Conservation (phyloP, 805 yeast genomes). For the Diddensiella transvaalensis region DNA sequence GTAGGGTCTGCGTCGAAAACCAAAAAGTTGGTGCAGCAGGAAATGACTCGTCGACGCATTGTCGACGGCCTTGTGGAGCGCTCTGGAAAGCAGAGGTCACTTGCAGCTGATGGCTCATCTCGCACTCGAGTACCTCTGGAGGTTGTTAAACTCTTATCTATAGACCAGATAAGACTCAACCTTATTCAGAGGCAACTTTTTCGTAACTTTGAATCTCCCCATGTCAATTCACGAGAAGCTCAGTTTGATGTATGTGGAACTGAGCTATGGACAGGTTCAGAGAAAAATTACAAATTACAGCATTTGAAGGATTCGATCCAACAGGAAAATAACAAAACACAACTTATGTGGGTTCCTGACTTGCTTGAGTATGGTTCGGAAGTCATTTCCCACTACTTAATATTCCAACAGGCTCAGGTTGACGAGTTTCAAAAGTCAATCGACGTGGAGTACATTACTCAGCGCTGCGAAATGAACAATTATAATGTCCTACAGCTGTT, state of each 20-base stretch:
- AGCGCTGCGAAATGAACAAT: constrained; percentile 19
- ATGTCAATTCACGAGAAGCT: constrained; percentile 16
- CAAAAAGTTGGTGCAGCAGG: constrained; percentile 13
- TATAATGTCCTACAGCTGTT: constrained; percentile 7
- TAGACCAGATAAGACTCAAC: constrained; percentile 4
- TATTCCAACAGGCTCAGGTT: constrained; percentile 6
- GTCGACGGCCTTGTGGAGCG: constrained; percentile 12
- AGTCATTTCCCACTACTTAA: constrained; percentile 9
- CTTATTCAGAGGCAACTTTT: constrained; percentile 3
- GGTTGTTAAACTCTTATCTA: constrained; percentile 11
- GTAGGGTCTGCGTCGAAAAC: constrained; percentile 16
- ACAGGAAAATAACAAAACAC: constrained; percentile 6
- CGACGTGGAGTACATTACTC: constrained; percentile 18
- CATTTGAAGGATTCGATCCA: neutral
- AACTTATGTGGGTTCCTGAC: constrained; percentile 19
- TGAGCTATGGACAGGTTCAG: constrained; percentile 13
- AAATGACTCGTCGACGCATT: constrained; percentile 10
- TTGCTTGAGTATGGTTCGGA: constrained; percentile 11
- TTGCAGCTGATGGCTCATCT: neutral
- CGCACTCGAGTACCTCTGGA: constrained; percentile 1
- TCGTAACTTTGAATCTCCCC: constrained; percentile 8
- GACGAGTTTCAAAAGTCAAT: constrained; percentile 11
- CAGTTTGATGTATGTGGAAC: constrained; percentile 10
- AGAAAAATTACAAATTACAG: constrained; percentile 4
- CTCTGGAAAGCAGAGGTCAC: neutral